Evolutionary conservation across 495 filamentous ascomycete species (phyloP), one percentile per base, ranked within the genome.

Genomic region (Viridothelium virens): DNA sequence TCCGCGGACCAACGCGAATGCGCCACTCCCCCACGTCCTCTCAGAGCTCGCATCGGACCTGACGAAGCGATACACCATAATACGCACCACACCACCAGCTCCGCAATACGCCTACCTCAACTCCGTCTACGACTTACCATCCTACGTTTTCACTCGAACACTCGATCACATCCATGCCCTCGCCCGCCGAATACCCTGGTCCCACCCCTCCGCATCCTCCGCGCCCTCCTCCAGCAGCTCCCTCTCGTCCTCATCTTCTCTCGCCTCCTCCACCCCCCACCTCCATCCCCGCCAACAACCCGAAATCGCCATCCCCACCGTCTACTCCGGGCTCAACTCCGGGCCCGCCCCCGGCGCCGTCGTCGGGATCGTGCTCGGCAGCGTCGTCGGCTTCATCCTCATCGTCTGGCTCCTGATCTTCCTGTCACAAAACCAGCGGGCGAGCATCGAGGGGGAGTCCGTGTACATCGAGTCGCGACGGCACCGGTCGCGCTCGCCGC

Each of bases 341-440:
- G 82, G 87, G 11, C 90, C 88, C 0, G 33, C 79, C 3, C 81
- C 92, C 0, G 92, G 91, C 44, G 83, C 85, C 25, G 84, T 96
- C n/a, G 91, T 81, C 14, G 92, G 91, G 67, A 93, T 95, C 63
- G 85, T 91, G 34, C 83, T 96, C 39, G 92, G 92, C 69, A 82
- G 84, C 61, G 86, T 96, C n/a, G 84, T 79, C n/a, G 91, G 88
- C 64, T 92, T 96, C 78, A 71, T 93, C 16, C 79, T 96, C 2
- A 64, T 92, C 38, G 79, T 94, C 44, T 91, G 85, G 79, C 80
- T 94, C 0, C 74, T 95, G 70, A 92, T 67, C 62, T 66, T 69
- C 10, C 70, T 79, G 62, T 62, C 64, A 38, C 63, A 70, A 16
- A 65, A 69, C 66, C 14, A 31, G 33, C 33, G 33, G 18, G 65